phyloP scores from a whole-genome alignment of 106 monocot genomes.

The Posidonia australis region DNA sequence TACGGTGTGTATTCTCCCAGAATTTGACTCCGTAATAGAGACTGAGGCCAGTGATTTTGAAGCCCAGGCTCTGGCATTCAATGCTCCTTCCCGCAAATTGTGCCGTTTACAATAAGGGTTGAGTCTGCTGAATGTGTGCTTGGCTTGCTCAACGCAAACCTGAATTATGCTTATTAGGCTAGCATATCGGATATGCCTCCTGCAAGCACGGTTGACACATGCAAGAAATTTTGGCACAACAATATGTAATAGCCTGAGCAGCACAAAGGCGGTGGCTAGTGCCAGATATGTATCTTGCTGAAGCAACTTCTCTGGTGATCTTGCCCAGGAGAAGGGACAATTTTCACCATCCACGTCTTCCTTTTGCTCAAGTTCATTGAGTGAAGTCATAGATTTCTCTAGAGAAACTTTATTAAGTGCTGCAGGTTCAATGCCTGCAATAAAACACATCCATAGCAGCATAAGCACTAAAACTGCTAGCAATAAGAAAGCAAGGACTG shows the following conservation, averaged over 20 bases:
- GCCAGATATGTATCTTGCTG: conserved; percentile 21
- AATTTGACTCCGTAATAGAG: conserved; percentile 12
- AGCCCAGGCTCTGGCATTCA: conserved; percentile 61
- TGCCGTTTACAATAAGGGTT: conserved; percentile 47
- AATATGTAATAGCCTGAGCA: conserved; percentile 39
- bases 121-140: conserved; percentile 20
- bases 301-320: conserved; percentile 71
- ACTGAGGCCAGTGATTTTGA: conserved; percentile 64
- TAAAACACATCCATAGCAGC: not conserved
- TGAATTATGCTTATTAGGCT: conserved; percentile 30
- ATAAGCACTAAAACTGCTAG: not conserved
- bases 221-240: conserved; percentile 42
- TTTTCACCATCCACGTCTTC: conserved; percentile 37
- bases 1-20: too few relatives aligned
- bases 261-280: conserved; percentile 46
- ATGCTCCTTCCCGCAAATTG: conserved; percentile 58
- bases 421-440: conserved; percentile 38
- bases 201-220: conserved; percentile 30
- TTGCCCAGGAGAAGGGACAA: conserved; percentile 89
- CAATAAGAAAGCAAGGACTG: not conserved
- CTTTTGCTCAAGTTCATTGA: conserved; percentile 10
- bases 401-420: conserved; percentile 12
- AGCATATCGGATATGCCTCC: conserved; percentile 34
- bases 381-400: conserved; percentile 11
- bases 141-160: conserved; percentile 29